These are phyloP conservation scores for Hypoxylon sp. DNA, from an alignment of 2,329 filamentous ascomycete species.

Conservation along the genomic window DNA sequence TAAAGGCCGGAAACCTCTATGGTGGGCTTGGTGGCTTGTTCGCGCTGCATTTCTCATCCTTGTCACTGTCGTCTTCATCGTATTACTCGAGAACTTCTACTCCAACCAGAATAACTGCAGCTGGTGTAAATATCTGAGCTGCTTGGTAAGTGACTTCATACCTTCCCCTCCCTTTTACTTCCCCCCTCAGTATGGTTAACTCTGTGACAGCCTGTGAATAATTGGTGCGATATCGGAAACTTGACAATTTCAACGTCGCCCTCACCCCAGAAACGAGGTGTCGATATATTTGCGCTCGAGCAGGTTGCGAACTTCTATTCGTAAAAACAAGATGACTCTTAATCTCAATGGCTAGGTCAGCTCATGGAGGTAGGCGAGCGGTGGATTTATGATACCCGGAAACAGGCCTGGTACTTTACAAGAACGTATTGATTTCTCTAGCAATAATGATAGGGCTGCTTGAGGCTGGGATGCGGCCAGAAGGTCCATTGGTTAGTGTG, in stretches of 20 bases:
- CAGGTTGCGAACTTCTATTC: conserved; percentile 39
- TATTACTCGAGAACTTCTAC: conserved; percentile 94
- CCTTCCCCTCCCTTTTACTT: not conserved
- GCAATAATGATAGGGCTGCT: conserved; percentile 13
- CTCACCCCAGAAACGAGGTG: conserved; percentile 36
- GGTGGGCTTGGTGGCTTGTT: conserved; percentile 98
- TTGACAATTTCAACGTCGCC: conserved; percentile 45
- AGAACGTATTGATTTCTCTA: conserved; percentile 20
- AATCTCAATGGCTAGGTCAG: conserved; percentile 15
- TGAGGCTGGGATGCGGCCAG: conserved; percentile 16
- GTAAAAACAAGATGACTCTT: conserved; percentile 8
- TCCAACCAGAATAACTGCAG: conserved; percentile 79
- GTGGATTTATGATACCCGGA: conserved; percentile 42
- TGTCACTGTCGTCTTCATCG: conserved; percentile 87
- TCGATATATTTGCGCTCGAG: conserved; percentile 43
- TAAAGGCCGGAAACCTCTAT: conserved; percentile 90
- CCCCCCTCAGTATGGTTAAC: conserved; percentile 7
- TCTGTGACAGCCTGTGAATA: conserved; percentile 50
- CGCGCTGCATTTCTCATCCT: conserved; percentile 82
- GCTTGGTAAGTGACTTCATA: conserved; percentile 76
- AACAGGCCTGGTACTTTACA: conserved; percentile 24
- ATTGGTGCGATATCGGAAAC: conserved; percentile 55
- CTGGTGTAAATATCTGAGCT: conserved; percentile 97
- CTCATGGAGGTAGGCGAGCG: conserved; percentile 16
- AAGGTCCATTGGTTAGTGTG: conserved; percentile 14